phyloP scores from a whole-genome alignment of 176 grass and related monocot genomes.

The Rhipidocladum racemiflorum region DNA sequence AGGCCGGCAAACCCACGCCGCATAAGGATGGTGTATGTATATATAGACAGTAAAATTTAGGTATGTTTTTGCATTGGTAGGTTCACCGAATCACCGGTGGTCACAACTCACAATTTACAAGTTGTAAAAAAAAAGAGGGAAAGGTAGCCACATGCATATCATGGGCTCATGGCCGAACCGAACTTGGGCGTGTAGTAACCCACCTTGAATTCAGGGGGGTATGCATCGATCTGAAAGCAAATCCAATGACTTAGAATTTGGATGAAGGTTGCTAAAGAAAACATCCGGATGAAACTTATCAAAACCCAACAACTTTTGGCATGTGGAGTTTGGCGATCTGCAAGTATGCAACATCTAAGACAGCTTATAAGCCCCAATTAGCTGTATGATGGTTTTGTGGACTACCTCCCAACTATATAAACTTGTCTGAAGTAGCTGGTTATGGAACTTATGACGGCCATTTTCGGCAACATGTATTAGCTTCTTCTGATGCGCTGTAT shows the following conservation, averaged over 20 bases:
- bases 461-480: not conserved
- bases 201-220: too few relatives aligned
- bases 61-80: not conserved
- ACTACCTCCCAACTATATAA: not conserved
- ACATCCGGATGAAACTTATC: too few relatives aligned
- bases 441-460: not conserved
- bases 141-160: not conserved
- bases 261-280: too few relatives aligned
- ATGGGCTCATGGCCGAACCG: not conserved
- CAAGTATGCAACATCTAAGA: not conserved
- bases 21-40: too few relatives aligned
- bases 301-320: not conserved
- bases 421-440: not conserved
- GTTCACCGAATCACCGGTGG: not conserved
- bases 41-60: not conserved
- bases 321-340: not conserved
- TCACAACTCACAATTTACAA: not conserved
- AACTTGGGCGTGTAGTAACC: not conserved
- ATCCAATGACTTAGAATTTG: too few relatives aligned
- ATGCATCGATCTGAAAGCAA: too few relatives aligned
- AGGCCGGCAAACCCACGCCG: too few relatives aligned
- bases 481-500: not conserved
- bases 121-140: not conserved
- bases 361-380: not conserved
- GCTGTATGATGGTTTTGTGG: not conserved